phyloP scores from a whole-genome alignment of 2,329 filamentous ascomycete genomes.

The Colletotrichum gigasporum region DNA sequence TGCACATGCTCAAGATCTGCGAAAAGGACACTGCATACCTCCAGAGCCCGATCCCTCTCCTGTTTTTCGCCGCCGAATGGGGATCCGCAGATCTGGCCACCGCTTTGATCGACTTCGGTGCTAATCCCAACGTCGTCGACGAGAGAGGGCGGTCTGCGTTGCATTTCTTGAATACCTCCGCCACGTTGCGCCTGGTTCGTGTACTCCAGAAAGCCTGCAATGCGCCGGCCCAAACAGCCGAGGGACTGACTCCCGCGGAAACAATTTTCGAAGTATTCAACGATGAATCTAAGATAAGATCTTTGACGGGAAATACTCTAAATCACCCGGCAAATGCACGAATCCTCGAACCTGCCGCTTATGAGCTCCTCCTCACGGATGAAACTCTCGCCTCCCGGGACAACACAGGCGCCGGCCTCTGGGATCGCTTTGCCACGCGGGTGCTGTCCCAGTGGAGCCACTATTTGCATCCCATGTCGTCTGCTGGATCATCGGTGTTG shows the following conservation, averaged over 20 bases:
- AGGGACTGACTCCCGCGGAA: conserved; percentile 39
- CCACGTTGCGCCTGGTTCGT: conserved; percentile 34
- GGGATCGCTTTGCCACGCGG: conserved; percentile 15
- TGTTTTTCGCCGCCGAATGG: conserved; percentile 39
- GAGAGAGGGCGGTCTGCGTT: conserved; percentile 32
- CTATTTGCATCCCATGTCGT: not conserved
- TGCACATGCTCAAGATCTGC: conserved; percentile 8
- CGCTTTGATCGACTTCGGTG: conserved; percentile 33
- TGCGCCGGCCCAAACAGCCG: conserved; percentile 23
- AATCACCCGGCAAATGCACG: not conserved
- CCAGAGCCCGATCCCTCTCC: conserved; percentile 12
- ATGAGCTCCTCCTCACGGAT: not conserved
- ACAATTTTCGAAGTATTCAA: conserved; percentile 40
- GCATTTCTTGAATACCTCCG: conserved; percentile 39
- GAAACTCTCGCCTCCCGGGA: not conserved
- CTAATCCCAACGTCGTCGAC: conserved; percentile 29
- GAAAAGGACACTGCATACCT: conserved; percentile 1
- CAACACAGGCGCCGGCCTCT: not conserved
- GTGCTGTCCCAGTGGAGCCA: not conserved
- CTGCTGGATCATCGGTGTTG: not conserved
- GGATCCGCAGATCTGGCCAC: conserved; percentile 36
- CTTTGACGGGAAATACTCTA: no score
- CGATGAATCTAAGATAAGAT: no score
- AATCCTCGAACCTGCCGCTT: not conserved
- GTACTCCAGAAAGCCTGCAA: conserved; percentile 36